Conservation (phyloP, 257 asterid genomes). For the Lavandula angustifolia region DNA sequence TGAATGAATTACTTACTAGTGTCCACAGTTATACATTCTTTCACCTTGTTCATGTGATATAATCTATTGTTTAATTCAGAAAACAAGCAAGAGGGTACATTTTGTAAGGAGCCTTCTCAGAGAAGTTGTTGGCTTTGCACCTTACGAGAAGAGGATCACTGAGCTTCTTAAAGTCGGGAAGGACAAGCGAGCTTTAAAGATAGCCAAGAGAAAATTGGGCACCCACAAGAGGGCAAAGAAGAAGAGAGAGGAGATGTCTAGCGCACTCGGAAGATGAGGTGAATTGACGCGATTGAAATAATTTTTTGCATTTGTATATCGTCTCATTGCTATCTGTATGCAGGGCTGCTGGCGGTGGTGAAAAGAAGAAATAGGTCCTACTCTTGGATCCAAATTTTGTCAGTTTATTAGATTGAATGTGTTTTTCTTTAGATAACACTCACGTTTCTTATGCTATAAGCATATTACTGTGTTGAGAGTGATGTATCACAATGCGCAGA, state of each 20-base stretch:
- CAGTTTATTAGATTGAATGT: constrained; percentile 4
- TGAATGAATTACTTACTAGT: too few species aligned
- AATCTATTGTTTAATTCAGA: constrained; percentile 32
- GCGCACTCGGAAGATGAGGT: constrained; percentile 83
- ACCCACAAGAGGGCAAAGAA: constrained; percentile 82
- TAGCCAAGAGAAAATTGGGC: constrained; percentile 75
- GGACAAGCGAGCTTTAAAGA: constrained; percentile 78
- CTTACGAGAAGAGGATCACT: constrained; percentile 73
- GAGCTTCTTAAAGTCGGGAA: constrained; percentile 78
- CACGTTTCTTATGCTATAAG: too few species aligned
- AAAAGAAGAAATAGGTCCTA: constrained; percentile 64
- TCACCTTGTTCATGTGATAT: not conserved
- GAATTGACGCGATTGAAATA: not conserved
- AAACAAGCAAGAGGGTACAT: constrained; percentile 72
- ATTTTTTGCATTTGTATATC: not conserved
- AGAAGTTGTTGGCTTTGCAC: constrained; percentile 79
- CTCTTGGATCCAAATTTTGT: constrained; percentile 29
- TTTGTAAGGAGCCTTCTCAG: constrained; percentile 63
- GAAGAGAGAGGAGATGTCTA: constrained; percentile 85
- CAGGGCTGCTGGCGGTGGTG: constrained; percentile 84
- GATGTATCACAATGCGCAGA: too few species aligned
- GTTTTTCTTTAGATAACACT: too few species aligned
- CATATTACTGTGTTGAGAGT: too few species aligned
- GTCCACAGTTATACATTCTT: not conserved
- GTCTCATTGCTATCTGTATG: not conserved